Percentiles rank a stretch among this genome's conserved stretches.
Conservation (phyloP, 2,329 filamentous ascomycete species). For the Didymella lethalis region DNA sequence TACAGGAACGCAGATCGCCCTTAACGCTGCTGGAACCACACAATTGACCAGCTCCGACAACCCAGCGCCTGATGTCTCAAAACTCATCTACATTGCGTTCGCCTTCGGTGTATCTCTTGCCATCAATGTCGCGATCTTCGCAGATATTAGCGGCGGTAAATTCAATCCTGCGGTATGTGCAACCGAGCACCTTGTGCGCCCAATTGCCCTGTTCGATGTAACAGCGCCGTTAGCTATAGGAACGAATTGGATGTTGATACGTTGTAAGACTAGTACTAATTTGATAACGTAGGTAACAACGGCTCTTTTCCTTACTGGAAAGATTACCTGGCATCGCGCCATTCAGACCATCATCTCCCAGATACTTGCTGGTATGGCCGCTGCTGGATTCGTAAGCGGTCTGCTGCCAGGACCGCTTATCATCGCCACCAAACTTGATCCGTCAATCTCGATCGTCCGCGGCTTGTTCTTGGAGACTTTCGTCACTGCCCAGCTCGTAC, state of each 20-base stretch:
- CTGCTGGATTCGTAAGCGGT: constrained; percentile 39
- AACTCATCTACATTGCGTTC: constrained; percentile 50
- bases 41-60: constrained; percentile 34
- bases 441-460: constrained; percentile 33
- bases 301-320: constrained; percentile 31
- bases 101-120: constrained; percentile 46
- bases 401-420: constrained; percentile 42
- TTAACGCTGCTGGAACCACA: constrained; percentile 49
- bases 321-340: constrained; percentile 35
- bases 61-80: constrained; percentile 25
- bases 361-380: constrained; percentile 41
- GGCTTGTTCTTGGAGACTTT: constrained; percentile 45
- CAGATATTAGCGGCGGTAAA: constrained; percentile 46
- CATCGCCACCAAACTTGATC: constrained; percentile 33
- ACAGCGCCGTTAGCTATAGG: constrained; percentile 1
- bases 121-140: constrained; percentile 50
- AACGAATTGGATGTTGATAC: not conserved
- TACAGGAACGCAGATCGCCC: constrained; percentile 56
- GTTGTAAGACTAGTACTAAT: constrained; percentile 8
- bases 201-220: constrained; percentile 43
- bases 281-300: constrained; percentile 33
- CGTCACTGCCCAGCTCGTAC: constrained; percentile 46
- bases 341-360: constrained; percentile 39
- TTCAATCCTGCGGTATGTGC: constrained; percentile 44
- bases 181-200: constrained; percentile 9